These are phyloP conservation scores for Halophytophthora polymorphica DNA, from an alignment of 352 stramenopile genomes.

Conservation along the genomic window DNA sequence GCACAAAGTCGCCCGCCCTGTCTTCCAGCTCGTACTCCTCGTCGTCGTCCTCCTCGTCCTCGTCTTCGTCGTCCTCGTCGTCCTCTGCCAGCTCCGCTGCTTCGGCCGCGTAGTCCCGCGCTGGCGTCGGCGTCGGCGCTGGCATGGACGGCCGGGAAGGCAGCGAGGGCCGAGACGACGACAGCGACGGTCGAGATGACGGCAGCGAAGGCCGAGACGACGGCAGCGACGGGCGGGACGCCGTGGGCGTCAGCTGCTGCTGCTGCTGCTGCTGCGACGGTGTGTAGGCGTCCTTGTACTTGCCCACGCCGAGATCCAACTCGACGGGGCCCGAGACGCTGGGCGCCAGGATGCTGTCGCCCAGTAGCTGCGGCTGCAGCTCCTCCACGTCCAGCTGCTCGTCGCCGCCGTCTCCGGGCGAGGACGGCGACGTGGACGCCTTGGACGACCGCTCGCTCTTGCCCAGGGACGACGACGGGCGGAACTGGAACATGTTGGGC, in stretches of 20 bases:
- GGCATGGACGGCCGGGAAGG: too few species aligned
- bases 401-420: slow-evolving; percentile 29
- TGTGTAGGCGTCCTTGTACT: slow-evolving; percentile 46
- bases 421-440: slow-evolving; percentile 27
- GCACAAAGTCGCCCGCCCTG: slow-evolving; percentile 34
- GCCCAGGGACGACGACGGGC: slow-evolving; percentile 34
- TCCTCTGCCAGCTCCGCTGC: slow-evolving; percentile 29
- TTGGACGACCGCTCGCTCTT: slow-evolving; percentile 39
- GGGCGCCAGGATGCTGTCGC: slow-evolving; percentile 21
- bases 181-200: too few species aligned
- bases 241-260: slow-evolving; percentile 7
- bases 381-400: slow-evolving; percentile 33
- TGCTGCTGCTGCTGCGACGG: slow-evolving; percentile 1
- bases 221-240: too few species aligned
- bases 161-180: too few species aligned
- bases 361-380: slow-evolving; percentile 25
- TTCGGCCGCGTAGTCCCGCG: slow-evolving; percentile 32
- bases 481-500: slow-evolving; percentile 68
- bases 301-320: slow-evolving; percentile 50
- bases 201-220: too few species aligned
- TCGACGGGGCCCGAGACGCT: slow-evolving; percentile 17
- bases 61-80: slow-evolving; percentile 24
- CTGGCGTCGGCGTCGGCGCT: too few species aligned
- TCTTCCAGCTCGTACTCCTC: too few species aligned
- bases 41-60: slow-evolving; percentile 19